Evolutionary conservation across 2,329 filamentous ascomycete genomes (phyloP).

Genomic region (Pyrenophora teres): DNA sequence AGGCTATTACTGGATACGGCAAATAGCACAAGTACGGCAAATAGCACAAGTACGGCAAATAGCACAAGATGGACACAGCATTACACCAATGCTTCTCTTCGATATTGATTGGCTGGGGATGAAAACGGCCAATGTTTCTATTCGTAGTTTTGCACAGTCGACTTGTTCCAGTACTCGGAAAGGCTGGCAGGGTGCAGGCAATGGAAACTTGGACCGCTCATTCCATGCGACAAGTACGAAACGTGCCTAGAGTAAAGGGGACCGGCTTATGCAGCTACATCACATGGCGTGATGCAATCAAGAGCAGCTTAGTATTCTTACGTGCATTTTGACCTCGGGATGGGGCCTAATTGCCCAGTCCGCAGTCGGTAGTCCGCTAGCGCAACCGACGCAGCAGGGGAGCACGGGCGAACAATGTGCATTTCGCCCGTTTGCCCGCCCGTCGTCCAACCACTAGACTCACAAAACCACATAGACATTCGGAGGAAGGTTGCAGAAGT

Average conservation of each 20-base stretch:
- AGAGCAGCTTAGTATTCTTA: conserved; percentile 17
- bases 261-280: conserved; percentile 11
- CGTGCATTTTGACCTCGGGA: conserved; percentile 30
- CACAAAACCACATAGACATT: conserved; percentile 23
- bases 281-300: conserved; percentile 17
- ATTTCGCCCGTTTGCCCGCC: conserved; percentile 31
- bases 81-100: no score
- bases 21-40: no score
- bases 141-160: no score
- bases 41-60: no score
- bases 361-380: conserved; percentile 13
- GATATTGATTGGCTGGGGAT: no score
- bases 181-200: no score
- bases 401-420: conserved; percentile 28
- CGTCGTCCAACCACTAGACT: conserved; percentile 27
- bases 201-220: no score
- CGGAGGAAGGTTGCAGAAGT: conserved; percentile 48
- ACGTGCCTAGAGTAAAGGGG: conserved; percentile 19
- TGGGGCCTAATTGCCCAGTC: conserved; percentile 29
- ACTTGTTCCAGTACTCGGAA: no score
- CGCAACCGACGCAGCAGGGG: conserved; percentile 24
- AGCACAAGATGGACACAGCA: no score
- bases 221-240: not conserved
- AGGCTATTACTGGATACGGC: no score
- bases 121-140: no score